Conservation (phyloP, 208 protist genomes). For the Giardia duodenalis region DNA sequence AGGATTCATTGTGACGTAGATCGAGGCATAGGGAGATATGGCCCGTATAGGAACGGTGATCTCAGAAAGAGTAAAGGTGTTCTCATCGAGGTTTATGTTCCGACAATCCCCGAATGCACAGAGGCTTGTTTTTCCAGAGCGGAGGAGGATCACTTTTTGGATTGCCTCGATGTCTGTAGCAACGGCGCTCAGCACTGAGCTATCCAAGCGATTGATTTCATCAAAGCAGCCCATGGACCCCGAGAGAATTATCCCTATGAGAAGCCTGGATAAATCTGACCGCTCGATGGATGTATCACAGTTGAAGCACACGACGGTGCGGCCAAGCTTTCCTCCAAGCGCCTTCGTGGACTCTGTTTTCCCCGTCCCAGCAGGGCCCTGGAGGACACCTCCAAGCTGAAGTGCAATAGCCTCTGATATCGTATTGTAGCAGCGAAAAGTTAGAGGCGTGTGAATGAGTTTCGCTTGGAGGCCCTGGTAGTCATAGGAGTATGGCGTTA, state of each 20-base stretch:
- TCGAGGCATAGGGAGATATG: not conserved
- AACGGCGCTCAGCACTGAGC: slow-evolving; percentile 52
- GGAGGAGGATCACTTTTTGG: slow-evolving; percentile 34
- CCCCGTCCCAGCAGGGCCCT: slow-evolving; percentile 76
- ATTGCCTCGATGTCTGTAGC: slow-evolving; percentile 51
- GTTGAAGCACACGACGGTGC: slow-evolving; percentile 81
- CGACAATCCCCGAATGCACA: not conserved
- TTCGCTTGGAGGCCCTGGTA: slow-evolving; percentile 18
- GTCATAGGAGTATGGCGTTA: slow-evolving; percentile 59
- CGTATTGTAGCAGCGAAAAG: slow-evolving; percentile 46
- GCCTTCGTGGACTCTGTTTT: slow-evolving; percentile 89
- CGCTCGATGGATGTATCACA: slow-evolving; percentile 82
- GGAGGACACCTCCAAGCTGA: slow-evolving; percentile 53
- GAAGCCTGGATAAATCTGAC: slow-evolving; percentile 49
- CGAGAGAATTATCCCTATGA: slow-evolving; percentile 48
- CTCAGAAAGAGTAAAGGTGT: not conserved
- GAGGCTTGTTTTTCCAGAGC: not conserved
- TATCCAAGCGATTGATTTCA: slow-evolving; percentile 54
- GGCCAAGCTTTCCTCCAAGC: slow-evolving; percentile 65
- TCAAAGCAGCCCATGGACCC: slow-evolving; percentile 56
- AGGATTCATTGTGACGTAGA: slow-evolving; percentile 41
- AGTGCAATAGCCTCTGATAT: slow-evolving; percentile 44
- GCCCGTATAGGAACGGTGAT: not conserved
- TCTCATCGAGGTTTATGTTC: not conserved
- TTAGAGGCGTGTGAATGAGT: slow-evolving; percentile 52